phyloP scores from a whole-genome alignment of 176 grass and related monocot species.

The Triticum timopheevii region DNA sequence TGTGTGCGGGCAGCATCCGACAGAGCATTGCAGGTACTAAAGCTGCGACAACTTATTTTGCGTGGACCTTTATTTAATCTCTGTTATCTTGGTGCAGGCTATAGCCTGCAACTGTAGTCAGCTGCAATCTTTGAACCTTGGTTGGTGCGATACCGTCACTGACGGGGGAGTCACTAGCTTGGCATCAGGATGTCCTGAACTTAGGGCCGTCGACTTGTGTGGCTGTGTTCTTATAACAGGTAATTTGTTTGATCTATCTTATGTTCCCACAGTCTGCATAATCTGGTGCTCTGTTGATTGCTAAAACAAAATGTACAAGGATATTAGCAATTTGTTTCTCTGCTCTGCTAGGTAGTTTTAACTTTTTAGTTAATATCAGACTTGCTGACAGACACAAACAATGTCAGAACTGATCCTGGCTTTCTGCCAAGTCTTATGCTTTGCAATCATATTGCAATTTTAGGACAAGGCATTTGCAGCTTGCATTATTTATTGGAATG shows the following conservation, averaged over 20 bases:
- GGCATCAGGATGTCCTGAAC: conserved; percentile 80
- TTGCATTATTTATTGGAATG: background rate
- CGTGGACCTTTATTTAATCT: background rate
- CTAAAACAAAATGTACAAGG: background rate
- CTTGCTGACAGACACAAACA: background rate
- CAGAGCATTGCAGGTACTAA: conserved; percentile 67
- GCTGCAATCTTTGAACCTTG: conserved; percentile 64
- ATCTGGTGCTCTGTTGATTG: background rate
- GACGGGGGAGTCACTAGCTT: conserved; percentile 77
- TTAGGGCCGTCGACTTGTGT: conserved; percentile 71
- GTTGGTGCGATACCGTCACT: conserved; percentile 76
- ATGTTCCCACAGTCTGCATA: background rate
- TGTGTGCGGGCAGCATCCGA: conserved; percentile 70
- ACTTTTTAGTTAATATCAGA: background rate
- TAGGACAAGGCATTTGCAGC: background rate
- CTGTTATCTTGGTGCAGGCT: conserved; percentile 41
- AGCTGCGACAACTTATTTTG: background rate
- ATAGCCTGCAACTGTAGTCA: conserved; percentile 63
- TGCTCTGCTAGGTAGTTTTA: background rate
- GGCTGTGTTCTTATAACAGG: conserved; percentile 92
- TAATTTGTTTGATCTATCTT: conserved; percentile 6
- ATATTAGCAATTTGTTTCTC: background rate
- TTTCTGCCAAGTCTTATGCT: background rate
- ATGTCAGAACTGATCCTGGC: background rate
- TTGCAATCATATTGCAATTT: background rate